Percentiles rank a stretch among this genome's conserved stretches.
Conservation (phyloP, 2,329 filamentous ascomycete species). For the Paecilomyces fulvus region DNA sequence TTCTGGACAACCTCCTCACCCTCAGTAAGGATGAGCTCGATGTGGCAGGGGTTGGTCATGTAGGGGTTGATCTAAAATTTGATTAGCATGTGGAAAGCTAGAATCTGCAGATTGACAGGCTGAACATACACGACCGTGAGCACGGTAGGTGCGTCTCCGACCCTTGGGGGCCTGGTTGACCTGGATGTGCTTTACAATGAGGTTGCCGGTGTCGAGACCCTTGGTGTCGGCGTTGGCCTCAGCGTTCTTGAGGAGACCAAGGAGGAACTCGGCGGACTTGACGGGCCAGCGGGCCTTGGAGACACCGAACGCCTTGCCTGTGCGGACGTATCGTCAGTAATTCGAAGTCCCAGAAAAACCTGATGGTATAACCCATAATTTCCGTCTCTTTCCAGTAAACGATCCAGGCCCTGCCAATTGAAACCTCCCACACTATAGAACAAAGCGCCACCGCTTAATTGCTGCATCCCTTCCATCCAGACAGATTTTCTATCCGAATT, state of each 20-base stretch:
- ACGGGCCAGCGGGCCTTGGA: slow-evolving; percentile 96
- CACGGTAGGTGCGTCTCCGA: slow-evolving; percentile 98
- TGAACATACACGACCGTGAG: slow-evolving; percentile 93
- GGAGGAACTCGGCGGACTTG: slow-evolving; percentile 97
- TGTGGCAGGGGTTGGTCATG: slow-evolving; percentile 99
- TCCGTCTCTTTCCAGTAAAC: background rate
- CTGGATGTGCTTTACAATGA: slow-evolving; percentile 99
- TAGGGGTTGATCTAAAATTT: slow-evolving; percentile 91
- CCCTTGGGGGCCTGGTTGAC: slow-evolving; percentile 99
- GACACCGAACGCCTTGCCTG: slow-evolving; percentile 98
- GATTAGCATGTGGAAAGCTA: slow-evolving; percentile 17
- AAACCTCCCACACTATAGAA: background rate
- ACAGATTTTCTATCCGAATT: slow-evolving; percentile 4
- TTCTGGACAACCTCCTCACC: slow-evolving; percentile 93
- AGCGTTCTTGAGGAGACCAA: slow-evolving; percentile 94
- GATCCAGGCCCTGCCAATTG: background rate
- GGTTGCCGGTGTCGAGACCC: slow-evolving; percentile 93
- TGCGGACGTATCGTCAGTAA: slow-evolving; percentile 14
- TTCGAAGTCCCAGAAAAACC: background rate
- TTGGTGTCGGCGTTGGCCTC: slow-evolving; percentile 96
- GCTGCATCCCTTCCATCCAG: slow-evolving; percentile 1
- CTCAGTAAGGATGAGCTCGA: slow-evolving; percentile 99
- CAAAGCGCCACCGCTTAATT: background rate
- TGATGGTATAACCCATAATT: background rate
- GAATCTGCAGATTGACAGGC: slow-evolving; percentile 1